Evolutionary conservation across 192 early-diverging fungal species (phyloP).

Genomic region (Coemansia sp.): DNA sequence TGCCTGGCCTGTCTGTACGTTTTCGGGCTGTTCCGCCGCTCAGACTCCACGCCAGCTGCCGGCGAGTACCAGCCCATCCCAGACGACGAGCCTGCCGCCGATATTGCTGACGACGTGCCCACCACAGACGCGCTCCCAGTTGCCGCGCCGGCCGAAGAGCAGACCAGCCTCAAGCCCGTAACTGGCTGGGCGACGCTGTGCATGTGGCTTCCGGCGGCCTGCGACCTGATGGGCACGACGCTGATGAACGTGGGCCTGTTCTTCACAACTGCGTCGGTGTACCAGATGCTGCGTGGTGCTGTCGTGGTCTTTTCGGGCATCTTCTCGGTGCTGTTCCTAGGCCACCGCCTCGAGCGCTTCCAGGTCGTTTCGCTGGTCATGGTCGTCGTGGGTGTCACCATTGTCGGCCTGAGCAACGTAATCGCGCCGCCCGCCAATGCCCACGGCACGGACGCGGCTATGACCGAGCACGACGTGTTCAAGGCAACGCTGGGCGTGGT

Average conservation of each 20-base stretch:
- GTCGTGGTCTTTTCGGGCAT: constrained; percentile 93
- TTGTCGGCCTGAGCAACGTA: constrained; percentile 77
- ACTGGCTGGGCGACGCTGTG: constrained; percentile 54
- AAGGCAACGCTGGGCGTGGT: constrained; percentile 72
- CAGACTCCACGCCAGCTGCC: neutral
- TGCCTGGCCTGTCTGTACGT: constrained; percentile 72
- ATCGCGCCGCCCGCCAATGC: constrained; percentile 44
- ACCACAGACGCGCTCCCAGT: constrained; percentile 33
- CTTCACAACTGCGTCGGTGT: constrained; percentile 84
- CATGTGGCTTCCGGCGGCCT: constrained; percentile 68
- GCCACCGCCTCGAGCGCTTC: constrained; percentile 70
- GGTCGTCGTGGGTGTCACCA: constrained; percentile 82
- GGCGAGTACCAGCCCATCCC: constrained; percentile 38
- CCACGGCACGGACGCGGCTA: constrained; percentile 11
- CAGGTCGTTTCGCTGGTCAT: constrained; percentile 81
- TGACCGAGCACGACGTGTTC: constrained; percentile 37
- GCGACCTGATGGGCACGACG: constrained; percentile 72
- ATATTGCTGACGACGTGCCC: constrained; percentile 19
- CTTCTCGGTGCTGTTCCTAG: constrained; percentile 85
- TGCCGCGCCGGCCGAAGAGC: neutral
- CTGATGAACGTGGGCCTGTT: constrained; percentile 98
- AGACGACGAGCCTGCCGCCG: constrained; percentile 8
- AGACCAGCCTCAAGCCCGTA: constrained; percentile 44
- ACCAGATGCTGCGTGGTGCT: constrained; percentile 96
- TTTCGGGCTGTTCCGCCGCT: constrained; percentile 26